A percentile compares a stretch with the other conserved stretches of the same genome.
These are phyloP conservation scores for Coleophoma eucalyptorum DNA, from an alignment of 2,329 filamentous ascomycete species.

Conservation along the genomic window DNA sequence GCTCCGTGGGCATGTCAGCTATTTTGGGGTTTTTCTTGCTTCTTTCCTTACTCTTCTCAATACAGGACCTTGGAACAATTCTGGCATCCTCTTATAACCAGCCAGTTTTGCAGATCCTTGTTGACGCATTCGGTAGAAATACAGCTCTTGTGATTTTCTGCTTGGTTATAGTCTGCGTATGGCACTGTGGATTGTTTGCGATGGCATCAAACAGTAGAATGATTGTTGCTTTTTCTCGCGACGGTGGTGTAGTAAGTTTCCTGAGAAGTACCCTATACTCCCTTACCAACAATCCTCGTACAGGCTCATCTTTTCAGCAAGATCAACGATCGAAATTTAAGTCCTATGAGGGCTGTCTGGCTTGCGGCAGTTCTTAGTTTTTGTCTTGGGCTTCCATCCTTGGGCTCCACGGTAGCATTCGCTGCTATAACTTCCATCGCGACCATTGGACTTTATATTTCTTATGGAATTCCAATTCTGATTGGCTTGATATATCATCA, in stretches of 20 bases:
- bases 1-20: slow-evolving; percentile 50
- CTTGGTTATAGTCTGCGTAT: slow-evolving; percentile 54
- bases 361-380: slow-evolving; percentile 50
- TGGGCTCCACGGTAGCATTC: slow-evolving; percentile 52
- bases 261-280: background rate
- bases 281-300: background rate
- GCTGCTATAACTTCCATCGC: slow-evolving; percentile 55
- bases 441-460: slow-evolving; percentile 54
- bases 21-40: slow-evolving; percentile 58
- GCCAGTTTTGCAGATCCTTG: slow-evolving; percentile 54
- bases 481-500: slow-evolving; percentile 47
- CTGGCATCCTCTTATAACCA: slow-evolving; percentile 36
- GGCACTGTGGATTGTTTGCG: slow-evolving; percentile 56
- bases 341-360: slow-evolving; percentile 50
- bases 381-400: slow-evolving; percentile 49
- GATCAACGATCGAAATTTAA: slow-evolving; percentile 44
- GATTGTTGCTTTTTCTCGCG: slow-evolving; percentile 56
- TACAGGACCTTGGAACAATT: slow-evolving; percentile 50
- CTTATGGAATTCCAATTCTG: slow-evolving; percentile 53
- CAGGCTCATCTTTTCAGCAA: slow-evolving; percentile 47
- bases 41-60: slow-evolving; percentile 51
- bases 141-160: slow-evolving; percentile 51
- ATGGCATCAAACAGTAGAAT: slow-evolving; percentile 54
- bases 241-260: slow-evolving; percentile 43
- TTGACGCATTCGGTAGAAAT: slow-evolving; percentile 51